Conservation (phyloP, 306 rosid species). For the Fagus sylvatica region DNA sequence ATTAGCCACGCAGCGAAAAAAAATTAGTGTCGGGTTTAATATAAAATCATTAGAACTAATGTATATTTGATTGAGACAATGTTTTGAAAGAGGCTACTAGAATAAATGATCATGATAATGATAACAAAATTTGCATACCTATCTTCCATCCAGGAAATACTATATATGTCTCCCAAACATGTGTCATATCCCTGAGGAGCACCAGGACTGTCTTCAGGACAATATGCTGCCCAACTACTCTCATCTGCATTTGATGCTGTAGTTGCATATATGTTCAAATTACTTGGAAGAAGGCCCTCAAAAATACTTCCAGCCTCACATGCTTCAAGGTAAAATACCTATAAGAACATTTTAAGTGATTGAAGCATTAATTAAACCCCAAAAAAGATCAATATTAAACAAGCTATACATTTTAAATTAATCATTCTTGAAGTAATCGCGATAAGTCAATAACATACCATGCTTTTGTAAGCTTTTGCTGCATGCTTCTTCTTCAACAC, state of each 20-base stretch:
- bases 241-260: slow-evolving; percentile 60
- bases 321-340: slow-evolving; percentile 63
- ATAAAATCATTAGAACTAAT: no score
- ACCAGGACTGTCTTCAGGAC: slow-evolving; percentile 3
- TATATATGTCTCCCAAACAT: slow-evolving; percentile 71
- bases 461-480: slow-evolving; percentile 43
- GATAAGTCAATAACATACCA: slow-evolving; percentile 28
- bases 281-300: slow-evolving; percentile 56
- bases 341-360: not conserved
- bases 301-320: slow-evolving; percentile 85
- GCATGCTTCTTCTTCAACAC: slow-evolving; percentile 56
- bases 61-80: no score
- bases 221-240: slow-evolving; percentile 53
- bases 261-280: slow-evolving; percentile 54
- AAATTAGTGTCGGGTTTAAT: no score
- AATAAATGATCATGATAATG: no score
- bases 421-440: not conserved
- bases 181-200: slow-evolving; percentile 22
- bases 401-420: not conserved
- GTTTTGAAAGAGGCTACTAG: no score
- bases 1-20: no score
- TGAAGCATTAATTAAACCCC: no score
- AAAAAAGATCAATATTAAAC: not conserved
- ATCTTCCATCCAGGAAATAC: slow-evolving; percentile 81
- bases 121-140: slow-evolving; percentile 35